Conservation (phyloP, 2,329 filamentous ascomycete genomes). For the Ceratocystiopsis minuta region DNA sequence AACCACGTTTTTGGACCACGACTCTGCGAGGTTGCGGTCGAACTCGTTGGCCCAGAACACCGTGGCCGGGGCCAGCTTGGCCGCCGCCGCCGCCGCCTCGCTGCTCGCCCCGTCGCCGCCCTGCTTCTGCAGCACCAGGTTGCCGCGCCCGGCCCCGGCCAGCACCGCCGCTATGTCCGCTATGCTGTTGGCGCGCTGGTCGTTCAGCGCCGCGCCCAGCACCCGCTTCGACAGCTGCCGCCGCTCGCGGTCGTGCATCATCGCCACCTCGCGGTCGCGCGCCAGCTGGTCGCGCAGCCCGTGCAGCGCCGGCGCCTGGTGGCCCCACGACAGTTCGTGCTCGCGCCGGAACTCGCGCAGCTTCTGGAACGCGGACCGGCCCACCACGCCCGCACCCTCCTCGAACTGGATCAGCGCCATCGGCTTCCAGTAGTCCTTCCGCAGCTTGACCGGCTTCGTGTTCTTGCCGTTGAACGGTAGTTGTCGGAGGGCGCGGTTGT, state of each 20-base stretch:
- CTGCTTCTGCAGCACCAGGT: constrained; percentile 20
- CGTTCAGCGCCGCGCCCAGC: constrained; percentile 34
- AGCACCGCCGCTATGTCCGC: constrained; percentile 46
- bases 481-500: constrained; percentile 14
- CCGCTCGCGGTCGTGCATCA: too few species aligned
- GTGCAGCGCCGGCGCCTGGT: constrained; percentile 23
- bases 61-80: constrained; percentile 17
- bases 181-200: constrained; percentile 42
- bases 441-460: constrained; percentile 40
- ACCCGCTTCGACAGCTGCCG: constrained; percentile 20
- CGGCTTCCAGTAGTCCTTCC: constrained; percentile 49
- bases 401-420: constrained; percentile 43
- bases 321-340: constrained; percentile 44
- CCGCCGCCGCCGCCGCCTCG: constrained; percentile 4
- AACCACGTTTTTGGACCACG: constrained; percentile 35
- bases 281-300: too few species aligned
- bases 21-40: constrained; percentile 27
- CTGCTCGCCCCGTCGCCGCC: neutral
- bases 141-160: constrained; percentile 31
- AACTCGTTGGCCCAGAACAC: constrained; percentile 33
- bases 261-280: too few species aligned
- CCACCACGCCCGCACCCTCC: constrained; percentile 30
- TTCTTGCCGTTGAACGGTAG: constrained; percentile 52
- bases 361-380: constrained; percentile 42
- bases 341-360: constrained; percentile 45